Evolutionary conservation across 768 basidiomycete species (phyloP).

Genomic region (Podaxis sp.): DNA sequence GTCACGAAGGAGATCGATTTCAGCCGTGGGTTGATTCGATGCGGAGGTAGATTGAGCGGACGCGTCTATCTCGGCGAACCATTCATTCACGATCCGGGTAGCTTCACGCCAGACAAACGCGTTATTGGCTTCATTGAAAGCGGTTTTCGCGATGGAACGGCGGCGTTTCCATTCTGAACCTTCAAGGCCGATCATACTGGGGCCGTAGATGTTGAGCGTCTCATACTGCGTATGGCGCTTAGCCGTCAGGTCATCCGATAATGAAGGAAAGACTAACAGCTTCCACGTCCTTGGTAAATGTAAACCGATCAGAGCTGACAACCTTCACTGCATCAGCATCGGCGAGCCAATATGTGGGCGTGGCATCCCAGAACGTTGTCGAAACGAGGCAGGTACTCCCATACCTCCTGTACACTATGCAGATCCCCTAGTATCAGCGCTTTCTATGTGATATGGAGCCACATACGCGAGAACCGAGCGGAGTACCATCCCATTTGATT

Average conservation of each 20-base stretch:
- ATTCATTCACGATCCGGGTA: slow-evolving; percentile 36
- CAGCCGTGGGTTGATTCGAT: slow-evolving; percentile 6
- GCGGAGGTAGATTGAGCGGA: background rate
- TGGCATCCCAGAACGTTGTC: slow-evolving; percentile 27
- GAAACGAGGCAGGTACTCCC: slow-evolving; percentile 39
- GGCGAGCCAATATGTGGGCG: slow-evolving; percentile 38
- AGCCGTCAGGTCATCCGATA: background rate
- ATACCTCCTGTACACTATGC: slow-evolving; percentile 36
- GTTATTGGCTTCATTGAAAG: slow-evolving; percentile 51
- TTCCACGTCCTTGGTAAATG: slow-evolving; percentile 39
- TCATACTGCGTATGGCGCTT: slow-evolving; percentile 29
- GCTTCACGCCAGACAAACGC: slow-evolving; percentile 50
- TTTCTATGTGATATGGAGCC: background rate
- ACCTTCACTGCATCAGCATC: slow-evolving; percentile 41
- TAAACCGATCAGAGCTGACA: slow-evolving; percentile 28
- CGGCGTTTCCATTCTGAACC: slow-evolving; percentile 49
- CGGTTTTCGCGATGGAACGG: slow-evolving; percentile 41
- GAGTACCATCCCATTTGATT: slow-evolving; percentile 31
- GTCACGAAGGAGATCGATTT: slow-evolving; percentile 23
- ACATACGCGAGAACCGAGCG: slow-evolving; percentile 35
- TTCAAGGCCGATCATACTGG: slow-evolving; percentile 40
- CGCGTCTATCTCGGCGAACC: slow-evolving; percentile 37
- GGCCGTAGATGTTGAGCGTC: slow-evolving; percentile 43
- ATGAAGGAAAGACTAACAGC: slow-evolving; percentile 25
- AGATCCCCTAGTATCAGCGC: background rate